phyloP scores from a whole-genome alignment of 345 rosid species.

The Gossypium thurberi region DNA sequence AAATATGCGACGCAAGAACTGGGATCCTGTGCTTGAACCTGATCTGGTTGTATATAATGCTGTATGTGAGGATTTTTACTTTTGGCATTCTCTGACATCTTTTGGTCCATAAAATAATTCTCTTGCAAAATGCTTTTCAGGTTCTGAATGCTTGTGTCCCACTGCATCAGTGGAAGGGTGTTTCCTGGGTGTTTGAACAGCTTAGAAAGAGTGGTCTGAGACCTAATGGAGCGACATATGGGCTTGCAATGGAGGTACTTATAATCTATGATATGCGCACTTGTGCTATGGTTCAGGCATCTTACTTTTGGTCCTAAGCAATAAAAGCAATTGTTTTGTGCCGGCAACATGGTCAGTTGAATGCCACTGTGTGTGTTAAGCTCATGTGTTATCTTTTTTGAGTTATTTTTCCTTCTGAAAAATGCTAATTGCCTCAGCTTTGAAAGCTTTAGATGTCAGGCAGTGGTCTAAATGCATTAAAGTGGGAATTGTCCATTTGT shows the following conservation, averaged over 20 bases:
- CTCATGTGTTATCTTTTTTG: not conserved
- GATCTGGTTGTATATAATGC: slow-evolving; percentile 88
- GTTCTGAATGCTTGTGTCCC: slow-evolving; percentile 87
- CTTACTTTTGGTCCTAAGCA: not conserved
- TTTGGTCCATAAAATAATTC: not conserved
- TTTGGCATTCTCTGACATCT: not conserved
- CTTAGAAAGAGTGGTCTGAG: slow-evolving; percentile 66
- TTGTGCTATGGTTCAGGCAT: not conserved
- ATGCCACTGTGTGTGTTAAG: not conserved
- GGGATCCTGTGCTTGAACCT: slow-evolving; percentile 85
- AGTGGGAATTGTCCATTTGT: not conserved
- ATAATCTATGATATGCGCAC: not conserved
- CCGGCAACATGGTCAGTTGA: not conserved
- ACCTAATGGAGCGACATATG: slow-evolving; percentile 92
- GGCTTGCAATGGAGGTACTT: slow-evolving; percentile 96
- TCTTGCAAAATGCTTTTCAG: slow-evolving; percentile 29
- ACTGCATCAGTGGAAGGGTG: slow-evolving; percentile 80
- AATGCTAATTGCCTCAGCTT: not conserved
- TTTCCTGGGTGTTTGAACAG: slow-evolving; percentile 81
- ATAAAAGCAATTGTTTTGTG: not conserved
- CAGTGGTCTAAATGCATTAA: slow-evolving; percentile 5
- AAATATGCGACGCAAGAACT: slow-evolving; percentile 44
- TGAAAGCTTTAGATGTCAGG: not conserved
- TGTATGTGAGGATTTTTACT: slow-evolving; percentile 43
- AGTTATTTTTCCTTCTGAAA: not conserved